Conservation (phyloP, 2,329 filamentous ascomycete species). For the Lachnellula occidentalis region DNA sequence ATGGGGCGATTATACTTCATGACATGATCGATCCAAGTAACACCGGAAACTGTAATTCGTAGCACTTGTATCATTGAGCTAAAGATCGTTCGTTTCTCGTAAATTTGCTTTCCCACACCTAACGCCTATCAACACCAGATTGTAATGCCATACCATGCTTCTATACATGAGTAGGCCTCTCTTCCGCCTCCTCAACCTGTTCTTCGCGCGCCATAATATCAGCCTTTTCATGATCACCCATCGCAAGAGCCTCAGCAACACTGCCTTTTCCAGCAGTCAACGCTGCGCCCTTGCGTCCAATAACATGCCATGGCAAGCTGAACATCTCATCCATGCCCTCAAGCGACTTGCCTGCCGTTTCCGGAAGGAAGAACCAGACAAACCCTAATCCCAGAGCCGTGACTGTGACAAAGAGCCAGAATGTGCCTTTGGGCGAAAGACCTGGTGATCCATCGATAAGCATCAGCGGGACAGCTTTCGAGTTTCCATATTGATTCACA, state of each 20-base stretch:
- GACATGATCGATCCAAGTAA: no score
- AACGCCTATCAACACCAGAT: not conserved
- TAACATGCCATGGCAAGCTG: constrained; percentile 7
- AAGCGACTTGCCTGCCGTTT: constrained; percentile 38
- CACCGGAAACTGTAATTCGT: no score
- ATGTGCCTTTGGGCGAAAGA: constrained; percentile 33
- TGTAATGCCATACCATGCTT: not conserved
- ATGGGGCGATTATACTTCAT: no score
- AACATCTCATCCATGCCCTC: constrained; percentile 20
- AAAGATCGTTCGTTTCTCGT: no score
- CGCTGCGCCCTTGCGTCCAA: constrained; percentile 9
- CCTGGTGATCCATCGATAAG: constrained; percentile 44
- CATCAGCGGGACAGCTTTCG: constrained; percentile 70
- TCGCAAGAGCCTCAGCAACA: constrained; percentile 7
- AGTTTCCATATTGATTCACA: constrained; percentile 72
- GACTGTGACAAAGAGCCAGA: constrained; percentile 38
- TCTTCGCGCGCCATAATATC: not conserved
- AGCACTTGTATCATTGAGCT: no score
- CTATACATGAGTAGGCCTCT: not conserved
- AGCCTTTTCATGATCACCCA: constrained; percentile 2
- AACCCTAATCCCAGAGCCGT: constrained; percentile 33
- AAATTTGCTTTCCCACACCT: no score
- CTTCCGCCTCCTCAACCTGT: constrained; percentile 1
- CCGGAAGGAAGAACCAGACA: constrained; percentile 40
- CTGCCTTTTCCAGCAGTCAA: constrained; percentile 8